A percentile compares a stretch with the other conserved stretches of the same genome.
phyloP scores from a whole-genome alignment of 1,284 basidiomycete species.

The Cystobasidium slooffiae region DNA sequence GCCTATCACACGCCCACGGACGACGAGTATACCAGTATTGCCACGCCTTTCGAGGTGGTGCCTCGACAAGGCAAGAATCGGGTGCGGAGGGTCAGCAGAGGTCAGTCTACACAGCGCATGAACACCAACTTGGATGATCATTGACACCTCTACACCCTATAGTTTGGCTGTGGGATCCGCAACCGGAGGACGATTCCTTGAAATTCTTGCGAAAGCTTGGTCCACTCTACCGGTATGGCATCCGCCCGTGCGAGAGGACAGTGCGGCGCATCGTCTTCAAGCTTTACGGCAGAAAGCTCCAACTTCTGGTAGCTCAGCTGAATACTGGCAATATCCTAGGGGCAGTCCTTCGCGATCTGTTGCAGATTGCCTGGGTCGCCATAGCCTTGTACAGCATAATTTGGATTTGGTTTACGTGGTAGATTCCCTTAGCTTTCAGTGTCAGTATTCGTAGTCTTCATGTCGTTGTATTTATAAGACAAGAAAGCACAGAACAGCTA shows the following conservation, averaged over 20 bases:
- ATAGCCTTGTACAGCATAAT: conserved; percentile 21
- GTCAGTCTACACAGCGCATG: not conserved
- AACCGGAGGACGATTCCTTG: conserved; percentile 38
- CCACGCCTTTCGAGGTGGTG: conserved; percentile 37
- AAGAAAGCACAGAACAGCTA: too few relatives aligned
- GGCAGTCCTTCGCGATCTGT: conserved; percentile 20
- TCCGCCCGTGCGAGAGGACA: conserved; percentile 28
- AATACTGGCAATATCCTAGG: conserved; percentile 37
- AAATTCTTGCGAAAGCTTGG: conserved; percentile 32
- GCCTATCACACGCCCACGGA: conserved; percentile 42
- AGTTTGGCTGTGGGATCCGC: conserved; percentile 44
- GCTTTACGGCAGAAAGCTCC: conserved; percentile 17
- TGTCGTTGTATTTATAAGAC: not conserved
- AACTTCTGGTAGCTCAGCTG: conserved; percentile 15
- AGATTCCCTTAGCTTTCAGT: not conserved
- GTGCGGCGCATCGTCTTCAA: conserved; percentile 37
- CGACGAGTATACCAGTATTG: conserved; percentile 28
- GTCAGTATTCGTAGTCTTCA: not conserved
- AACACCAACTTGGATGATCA: not conserved
- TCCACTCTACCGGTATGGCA: conserved; percentile 27
- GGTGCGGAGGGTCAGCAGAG: conserved; percentile 38
- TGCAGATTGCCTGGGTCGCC: conserved; percentile 36
- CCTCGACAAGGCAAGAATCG: conserved; percentile 37
- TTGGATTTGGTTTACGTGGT: conserved; percentile 34
- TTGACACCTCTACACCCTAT: not conserved